Evolutionary conservation across 768 basidiomycete genomes (phyloP).

Genomic region (Xerocomus spinulosus): DNA sequence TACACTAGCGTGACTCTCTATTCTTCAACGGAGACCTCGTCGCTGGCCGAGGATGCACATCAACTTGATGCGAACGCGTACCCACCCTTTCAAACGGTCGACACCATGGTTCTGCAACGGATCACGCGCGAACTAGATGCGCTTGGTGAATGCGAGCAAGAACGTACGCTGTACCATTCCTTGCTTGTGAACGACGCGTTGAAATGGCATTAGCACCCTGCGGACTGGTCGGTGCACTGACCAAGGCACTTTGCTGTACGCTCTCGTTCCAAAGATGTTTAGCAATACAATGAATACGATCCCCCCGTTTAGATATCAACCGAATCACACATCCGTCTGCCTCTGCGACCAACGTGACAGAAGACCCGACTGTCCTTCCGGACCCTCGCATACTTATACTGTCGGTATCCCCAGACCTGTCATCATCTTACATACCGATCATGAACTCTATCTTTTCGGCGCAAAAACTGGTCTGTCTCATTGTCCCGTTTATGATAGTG

Average conservation of each 20-base stretch:
- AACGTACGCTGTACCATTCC: slow-evolving; percentile 25
- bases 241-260: slow-evolving; percentile 89
- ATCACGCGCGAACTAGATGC: slow-evolving; percentile 60
- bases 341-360: slow-evolving; percentile 25
- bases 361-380: slow-evolving; percentile 31
- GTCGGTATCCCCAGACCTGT: slow-evolving; percentile 87
- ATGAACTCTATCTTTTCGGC: slow-evolving; percentile 99
- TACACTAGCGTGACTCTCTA: slow-evolving; percentile 66
- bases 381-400: slow-evolving; percentile 70
- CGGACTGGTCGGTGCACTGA: slow-evolving; percentile 82
- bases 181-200: slow-evolving; percentile 1
- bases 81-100: slow-evolving; percentile 75
- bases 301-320: slow-evolving; percentile 57
- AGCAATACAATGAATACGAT: background rate
- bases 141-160: slow-evolving; percentile 45
- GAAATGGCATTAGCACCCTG: slow-evolving; percentile 43
- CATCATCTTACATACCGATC: slow-evolving; percentile 91
- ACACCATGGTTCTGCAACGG: slow-evolving; percentile 57
- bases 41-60: slow-evolving; percentile 32
- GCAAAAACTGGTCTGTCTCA: slow-evolving; percentile 77
- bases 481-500: background rate
- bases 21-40: slow-evolving; percentile 51
- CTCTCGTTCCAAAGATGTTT: background rate
- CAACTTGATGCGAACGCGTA: slow-evolving; percentile 74
- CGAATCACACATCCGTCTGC: slow-evolving; percentile 40